Base-by-base conservation (phyloP, 2,329 filamentous ascomycete species). In the Venturia effusa region DNA sequence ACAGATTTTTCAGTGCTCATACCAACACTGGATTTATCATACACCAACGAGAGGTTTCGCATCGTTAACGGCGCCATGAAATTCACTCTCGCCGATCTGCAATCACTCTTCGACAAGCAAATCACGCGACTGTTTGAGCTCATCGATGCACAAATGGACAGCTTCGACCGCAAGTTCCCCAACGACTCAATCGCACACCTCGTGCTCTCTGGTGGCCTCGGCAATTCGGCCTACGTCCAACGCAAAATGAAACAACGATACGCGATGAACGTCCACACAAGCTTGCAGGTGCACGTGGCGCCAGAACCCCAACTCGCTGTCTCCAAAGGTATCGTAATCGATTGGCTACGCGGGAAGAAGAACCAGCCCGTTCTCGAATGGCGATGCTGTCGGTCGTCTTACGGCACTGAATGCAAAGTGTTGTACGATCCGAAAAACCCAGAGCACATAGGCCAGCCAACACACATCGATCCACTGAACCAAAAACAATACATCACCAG, bases 291-390 rank as follows among this genome's bases (percentile, higher is more conserved):
- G 0, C 69, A 73, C 4, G 70, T 76, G 19, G 71, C 73, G 1
- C 77, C 78, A 10, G 81, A 84, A 57, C 81, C 82, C 0, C 80
- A 83, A 63, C 78, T 84, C 0, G 80, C 81, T 5, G 81, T 84
- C 1, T 80, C 81, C 51, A 81, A 81, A 66, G 81, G 82, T 0
- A 71, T 83, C 2, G 77, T 84, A 1, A 72, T 78, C 2, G 80
- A 84, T 60, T 75, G 80, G 13, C 72, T 82, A n/a, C 78, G 81
- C 51, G 79, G 76, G 72, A 81, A 4, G 74, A 76, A 0, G 75
- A 74, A 72, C 1, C 70, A 72, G 1, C 71, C 79, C 0, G 78
- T 83, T 0, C 72, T 84, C 1, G 71, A 71, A 0, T 74, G 72
- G 73, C 70, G 74, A 3, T 76, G 74, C 64, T 74, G 72, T 64